Conservation (phyloP, 2,329 filamentous ascomycete species). For the Aspergillus jensenii region DNA sequence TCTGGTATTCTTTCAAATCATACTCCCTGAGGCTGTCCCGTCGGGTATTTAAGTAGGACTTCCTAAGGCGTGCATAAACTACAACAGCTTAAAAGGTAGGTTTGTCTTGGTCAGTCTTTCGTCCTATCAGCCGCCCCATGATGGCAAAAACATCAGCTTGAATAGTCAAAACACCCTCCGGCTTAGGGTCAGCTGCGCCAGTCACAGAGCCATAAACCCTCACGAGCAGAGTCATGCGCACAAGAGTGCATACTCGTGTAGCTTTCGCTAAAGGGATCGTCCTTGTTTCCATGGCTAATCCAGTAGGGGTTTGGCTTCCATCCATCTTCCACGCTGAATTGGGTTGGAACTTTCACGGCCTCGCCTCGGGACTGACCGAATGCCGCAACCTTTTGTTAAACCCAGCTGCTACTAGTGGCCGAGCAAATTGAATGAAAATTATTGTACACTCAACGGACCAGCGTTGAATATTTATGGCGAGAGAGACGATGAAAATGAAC, state of each 20-base stretch:
- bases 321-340: not conserved
- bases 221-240: conserved; percentile 19
- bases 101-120: not conserved
- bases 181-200: conserved; percentile 16
- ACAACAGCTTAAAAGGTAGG: not conserved
- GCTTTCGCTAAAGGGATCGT: not conserved
- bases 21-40: not conserved
- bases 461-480: conserved; percentile 10
- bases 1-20: not conserved
- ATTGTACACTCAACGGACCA: conserved; percentile 16
- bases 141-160: not conserved
- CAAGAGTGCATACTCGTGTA: conserved; percentile 12
- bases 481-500: not conserved
- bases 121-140: not conserved
- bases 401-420: not conserved
- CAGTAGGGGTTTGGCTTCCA: not conserved
- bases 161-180: not conserved
- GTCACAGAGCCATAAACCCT: conserved; percentile 12
- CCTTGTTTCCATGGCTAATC: not conserved
- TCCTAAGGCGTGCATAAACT: not conserved
- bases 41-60: too few species aligned
- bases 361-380: not conserved
- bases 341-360: not conserved
- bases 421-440: conserved; percentile 3
- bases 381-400: not conserved